These are phyloP conservation scores for Nicotiana rustica DNA, from an alignment of 305 asterid species.

Conservation along the genomic window DNA sequence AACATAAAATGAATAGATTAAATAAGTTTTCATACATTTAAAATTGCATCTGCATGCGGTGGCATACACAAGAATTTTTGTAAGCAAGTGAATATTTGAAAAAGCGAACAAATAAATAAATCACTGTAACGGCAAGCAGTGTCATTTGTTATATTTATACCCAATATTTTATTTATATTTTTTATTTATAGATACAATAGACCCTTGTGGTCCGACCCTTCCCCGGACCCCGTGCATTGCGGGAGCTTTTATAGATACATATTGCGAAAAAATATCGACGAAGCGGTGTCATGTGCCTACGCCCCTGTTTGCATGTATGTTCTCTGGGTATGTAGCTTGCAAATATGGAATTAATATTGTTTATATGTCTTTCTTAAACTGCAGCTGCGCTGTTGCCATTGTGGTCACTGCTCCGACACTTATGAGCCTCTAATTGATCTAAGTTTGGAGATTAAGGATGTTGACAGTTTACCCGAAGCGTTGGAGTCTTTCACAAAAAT, in stretches of 20 bases:
- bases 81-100: too few relatives aligned
- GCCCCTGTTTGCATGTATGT: not conserved
- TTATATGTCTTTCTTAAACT: conserved; percentile 27
- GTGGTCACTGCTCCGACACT: conserved; percentile 74
- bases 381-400: conserved; percentile 84
- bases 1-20: not conserved
- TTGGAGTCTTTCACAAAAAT: conserved; percentile 80
- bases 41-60: not conserved
- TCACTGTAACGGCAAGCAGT: too few relatives aligned
- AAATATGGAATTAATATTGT: not conserved
- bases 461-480: conserved; percentile 56
- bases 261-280: too few relatives aligned
- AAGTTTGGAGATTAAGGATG: conserved; percentile 87
- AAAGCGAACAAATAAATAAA: too few relatives aligned
- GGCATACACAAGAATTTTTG: too few relatives aligned
- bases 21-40: not conserved
- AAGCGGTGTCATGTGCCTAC: too few relatives aligned
- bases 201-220: too few relatives aligned
- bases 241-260: too few relatives aligned
- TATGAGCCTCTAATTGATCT: conserved; percentile 77
- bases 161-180: too few relatives aligned
- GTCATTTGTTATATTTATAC: too few relatives aligned
- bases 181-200: too few relatives aligned
- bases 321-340: not conserved
- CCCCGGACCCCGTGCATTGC: too few relatives aligned